Evolutionary conservation across 2,329 filamentous ascomycete species (phyloP).

Genomic region (Arthrobotrys conoides): DNA sequence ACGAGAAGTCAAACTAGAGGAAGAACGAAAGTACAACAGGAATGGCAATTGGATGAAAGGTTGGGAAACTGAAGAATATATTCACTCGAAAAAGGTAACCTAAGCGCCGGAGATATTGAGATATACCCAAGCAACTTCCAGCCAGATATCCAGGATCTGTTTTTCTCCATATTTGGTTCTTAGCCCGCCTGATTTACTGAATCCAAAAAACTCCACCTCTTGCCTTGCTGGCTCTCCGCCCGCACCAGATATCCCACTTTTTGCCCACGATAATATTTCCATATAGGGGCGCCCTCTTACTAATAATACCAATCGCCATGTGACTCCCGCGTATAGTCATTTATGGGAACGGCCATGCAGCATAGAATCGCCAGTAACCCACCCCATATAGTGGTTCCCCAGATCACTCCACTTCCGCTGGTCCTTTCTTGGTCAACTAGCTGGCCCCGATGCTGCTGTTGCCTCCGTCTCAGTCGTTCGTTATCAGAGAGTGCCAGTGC

Average conservation of each 20-base stretch:
- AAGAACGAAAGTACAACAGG: conserved; percentile 52
- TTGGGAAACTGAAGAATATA: conserved; percentile 6
- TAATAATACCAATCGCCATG: neutral
- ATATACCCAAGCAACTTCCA: neutral
- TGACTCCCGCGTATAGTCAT: conserved; percentile 9
- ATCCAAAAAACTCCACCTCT: neutral
- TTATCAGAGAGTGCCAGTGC: conserved; percentile 3
- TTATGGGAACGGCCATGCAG: conserved; percentile 26
- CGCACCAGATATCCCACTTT: neutral
- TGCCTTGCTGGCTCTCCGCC: neutral
- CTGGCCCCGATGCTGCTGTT: conserved; percentile 22
- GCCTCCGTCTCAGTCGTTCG: conserved; percentile 23
- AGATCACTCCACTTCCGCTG: neutral
- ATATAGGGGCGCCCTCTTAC: neutral
- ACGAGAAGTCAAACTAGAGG: conserved; percentile 65
- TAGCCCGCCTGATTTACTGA: neutral
- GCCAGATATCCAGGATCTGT: neutral
- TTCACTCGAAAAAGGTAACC: conserved; percentile 26
- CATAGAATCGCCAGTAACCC: conserved; percentile 38
- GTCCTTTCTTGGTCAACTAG: neutral
- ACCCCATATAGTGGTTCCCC: conserved; percentile 35
- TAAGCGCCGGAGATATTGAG: neutral
- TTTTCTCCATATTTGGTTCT: neutral
- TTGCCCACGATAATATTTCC: neutral
- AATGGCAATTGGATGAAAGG: conserved; percentile 27